These are phyloP conservation scores for Aspergillus funiculosus DNA, from an alignment of 495 filamentous ascomycete species.

Conservation along the genomic window DNA sequence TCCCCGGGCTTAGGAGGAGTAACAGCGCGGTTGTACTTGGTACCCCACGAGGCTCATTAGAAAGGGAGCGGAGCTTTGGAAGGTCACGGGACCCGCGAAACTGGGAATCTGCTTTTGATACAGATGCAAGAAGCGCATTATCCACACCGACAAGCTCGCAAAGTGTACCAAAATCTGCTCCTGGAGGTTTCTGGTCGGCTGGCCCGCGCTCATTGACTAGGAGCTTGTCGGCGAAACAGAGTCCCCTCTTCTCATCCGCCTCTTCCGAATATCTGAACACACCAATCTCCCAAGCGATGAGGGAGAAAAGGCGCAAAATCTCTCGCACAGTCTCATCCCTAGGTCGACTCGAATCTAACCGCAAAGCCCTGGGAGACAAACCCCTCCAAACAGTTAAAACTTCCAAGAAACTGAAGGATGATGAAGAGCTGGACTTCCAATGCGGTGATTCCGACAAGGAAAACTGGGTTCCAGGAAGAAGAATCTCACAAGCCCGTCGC, in stretches of 20 bases:
- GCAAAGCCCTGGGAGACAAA: slow-evolving; percentile 17
- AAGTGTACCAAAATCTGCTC: slow-evolving; percentile 62
- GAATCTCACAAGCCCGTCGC: slow-evolving; percentile 34
- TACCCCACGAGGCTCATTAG: slow-evolving; percentile 26
- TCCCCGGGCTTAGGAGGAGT: slow-evolving; percentile 55
- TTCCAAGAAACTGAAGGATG: slow-evolving; percentile 29
- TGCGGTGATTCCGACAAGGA: slow-evolving; percentile 84
- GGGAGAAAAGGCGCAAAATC: slow-evolving; percentile 59
- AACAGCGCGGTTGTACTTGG: slow-evolving; percentile 49
- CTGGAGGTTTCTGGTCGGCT: slow-evolving; percentile 62
- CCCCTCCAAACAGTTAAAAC: slow-evolving; percentile 16
- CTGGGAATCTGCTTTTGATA: slow-evolving; percentile 79
- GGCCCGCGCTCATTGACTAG: slow-evolving; percentile 44
- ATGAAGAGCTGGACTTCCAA: slow-evolving; percentile 39
- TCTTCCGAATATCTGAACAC: slow-evolving; percentile 40
- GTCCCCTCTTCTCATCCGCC: slow-evolving; percentile 45
- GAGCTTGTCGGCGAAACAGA: slow-evolving; percentile 46
- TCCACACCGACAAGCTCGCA: slow-evolving; percentile 66
- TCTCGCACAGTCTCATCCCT: slow-evolving; percentile 58
- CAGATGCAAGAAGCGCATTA: slow-evolving; percentile 63
- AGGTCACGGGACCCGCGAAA: slow-evolving; percentile 75
- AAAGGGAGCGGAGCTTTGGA: slow-evolving; percentile 48
- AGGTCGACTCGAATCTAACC: slow-evolving; percentile 56
- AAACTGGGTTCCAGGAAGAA: slow-evolving; percentile 69
- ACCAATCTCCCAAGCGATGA: slow-evolving; percentile 35